Evolutionary conservation across 805 yeast genomes (phyloP).

Genomic region (Hanseniaspora guilliermondii): DNA sequence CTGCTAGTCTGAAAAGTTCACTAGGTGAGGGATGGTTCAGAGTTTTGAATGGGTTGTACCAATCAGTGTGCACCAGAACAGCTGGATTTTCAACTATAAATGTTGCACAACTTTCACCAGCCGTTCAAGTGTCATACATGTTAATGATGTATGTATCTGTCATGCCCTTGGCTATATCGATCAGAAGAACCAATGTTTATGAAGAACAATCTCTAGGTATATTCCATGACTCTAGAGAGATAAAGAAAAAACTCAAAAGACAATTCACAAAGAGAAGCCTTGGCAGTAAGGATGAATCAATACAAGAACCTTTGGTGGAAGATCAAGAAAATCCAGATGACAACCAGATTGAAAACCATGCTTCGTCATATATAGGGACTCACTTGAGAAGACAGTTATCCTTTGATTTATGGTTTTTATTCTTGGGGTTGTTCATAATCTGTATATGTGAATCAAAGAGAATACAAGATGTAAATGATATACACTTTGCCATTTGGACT

Average conservation of each 20-base stretch:
- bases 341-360: slow-evolving; percentile 24
- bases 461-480: slow-evolving; percentile 34
- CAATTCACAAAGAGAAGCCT: slow-evolving; percentile 1
- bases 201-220: slow-evolving; percentile 95
- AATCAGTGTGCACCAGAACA: slow-evolving; percentile 85
- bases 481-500: slow-evolving; percentile 53
- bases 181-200: slow-evolving; percentile 92
- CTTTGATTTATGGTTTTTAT: slow-evolving; percentile 88
- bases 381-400: slow-evolving; percentile 87
- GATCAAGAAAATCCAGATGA: slow-evolving; percentile 13
- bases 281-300: background rate
- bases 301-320: background rate
- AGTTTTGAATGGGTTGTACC: slow-evolving; percentile 72
- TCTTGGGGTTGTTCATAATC: slow-evolving; percentile 71
- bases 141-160: slow-evolving; percentile 98
- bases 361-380: slow-evolving; percentile 58
- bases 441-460: slow-evolving; percentile 73
- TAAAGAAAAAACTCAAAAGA: slow-evolving; percentile 2
- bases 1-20: slow-evolving; percentile 34
- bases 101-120: slow-evolving; percentile 63
- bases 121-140: slow-evolving; percentile 84
- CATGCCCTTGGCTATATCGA: slow-evolving; percentile 88
- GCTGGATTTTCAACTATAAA: slow-evolving; percentile 78
- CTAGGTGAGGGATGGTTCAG: slow-evolving; percentile 31
- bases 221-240: slow-evolving; percentile 13